Evolutionary conservation across 1,284 basidiomycete genomes (phyloP).

Genomic region (Agaricales sp.): DNA sequence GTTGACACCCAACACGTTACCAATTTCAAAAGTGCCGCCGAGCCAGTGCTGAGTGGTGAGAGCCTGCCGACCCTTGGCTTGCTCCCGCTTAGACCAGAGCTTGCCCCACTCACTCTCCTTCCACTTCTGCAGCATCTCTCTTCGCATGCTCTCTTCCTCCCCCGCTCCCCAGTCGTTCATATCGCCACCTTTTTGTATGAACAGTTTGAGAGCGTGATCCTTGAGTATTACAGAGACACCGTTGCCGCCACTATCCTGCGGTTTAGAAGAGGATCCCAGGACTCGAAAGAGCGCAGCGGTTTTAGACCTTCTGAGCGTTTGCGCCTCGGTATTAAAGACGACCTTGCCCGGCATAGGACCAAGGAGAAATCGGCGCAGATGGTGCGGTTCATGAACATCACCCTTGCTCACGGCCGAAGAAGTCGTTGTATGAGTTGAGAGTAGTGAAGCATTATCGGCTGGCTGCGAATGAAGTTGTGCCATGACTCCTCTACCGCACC

Average conservation of each 20-base stretch:
- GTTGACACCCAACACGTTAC: slow-evolving; percentile 51
- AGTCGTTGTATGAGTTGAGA: too few relatives aligned
- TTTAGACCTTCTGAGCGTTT: slow-evolving; percentile 18
- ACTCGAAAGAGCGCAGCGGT: slow-evolving; percentile 9
- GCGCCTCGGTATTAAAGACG: slow-evolving; percentile 24
- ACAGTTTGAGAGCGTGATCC: slow-evolving; percentile 51
- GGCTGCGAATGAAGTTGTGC: too few relatives aligned
- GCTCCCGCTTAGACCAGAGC: slow-evolving; percentile 29
- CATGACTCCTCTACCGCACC: too few relatives aligned
- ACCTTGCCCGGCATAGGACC: slow-evolving; percentile 58
- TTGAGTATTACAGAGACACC: slow-evolving; percentile 36
- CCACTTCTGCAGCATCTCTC: slow-evolving; percentile 55
- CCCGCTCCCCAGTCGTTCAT: slow-evolving; percentile 56
- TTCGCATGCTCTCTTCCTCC: slow-evolving; percentile 35
- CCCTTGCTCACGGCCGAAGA: too few relatives aligned
- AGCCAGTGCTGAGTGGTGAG: slow-evolving; percentile 41
- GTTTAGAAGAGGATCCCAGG: slow-evolving; percentile 5
- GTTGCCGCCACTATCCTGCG: slow-evolving; percentile 19
- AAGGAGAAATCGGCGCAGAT: slow-evolving; percentile 38
- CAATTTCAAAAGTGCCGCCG: slow-evolving; percentile 66
- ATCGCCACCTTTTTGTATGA: slow-evolving; percentile 49
- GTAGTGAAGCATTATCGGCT: too few relatives aligned
- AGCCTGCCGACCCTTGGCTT: slow-evolving; percentile 15
- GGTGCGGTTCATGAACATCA: slow-evolving; percentile 15
- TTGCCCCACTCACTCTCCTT: slow-evolving; percentile 54